phyloP scores from a whole-genome alignment of 495 filamentous ascomycete species.

The Aspergillus nidulans region DNA sequence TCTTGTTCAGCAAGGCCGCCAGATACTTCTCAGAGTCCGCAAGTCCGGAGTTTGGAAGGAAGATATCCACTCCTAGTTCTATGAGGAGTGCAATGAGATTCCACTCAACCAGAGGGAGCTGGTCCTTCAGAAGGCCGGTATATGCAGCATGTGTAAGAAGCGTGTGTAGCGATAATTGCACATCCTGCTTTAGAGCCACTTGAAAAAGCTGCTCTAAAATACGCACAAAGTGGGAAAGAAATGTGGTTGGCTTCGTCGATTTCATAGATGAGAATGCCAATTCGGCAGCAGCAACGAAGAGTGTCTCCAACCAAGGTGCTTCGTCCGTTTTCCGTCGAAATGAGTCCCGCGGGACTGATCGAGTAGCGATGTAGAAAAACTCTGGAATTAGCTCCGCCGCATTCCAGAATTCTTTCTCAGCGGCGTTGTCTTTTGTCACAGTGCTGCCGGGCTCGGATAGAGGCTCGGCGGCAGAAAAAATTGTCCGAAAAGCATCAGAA shows the following conservation, averaged over 20 bases:
- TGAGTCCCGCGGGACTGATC: slow-evolving; percentile 48
- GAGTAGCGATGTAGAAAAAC: slow-evolving; percentile 56
- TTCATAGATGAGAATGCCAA: slow-evolving; percentile 40
- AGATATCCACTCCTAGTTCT: slow-evolving; percentile 64
- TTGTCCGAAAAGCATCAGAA: slow-evolving; percentile 37
- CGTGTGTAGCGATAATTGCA: slow-evolving; percentile 42
- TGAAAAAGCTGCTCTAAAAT: slow-evolving; percentile 40
- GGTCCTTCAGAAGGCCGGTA: slow-evolving; percentile 40
- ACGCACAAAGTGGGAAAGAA: slow-evolving; percentile 30
- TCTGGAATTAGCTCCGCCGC: slow-evolving; percentile 29
- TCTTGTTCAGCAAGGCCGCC: slow-evolving; percentile 38
- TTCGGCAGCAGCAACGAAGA: slow-evolving; percentile 55
- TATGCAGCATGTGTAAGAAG: slow-evolving; percentile 40
- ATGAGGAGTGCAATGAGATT: slow-evolving; percentile 55
- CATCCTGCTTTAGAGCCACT: slow-evolving; percentile 37
- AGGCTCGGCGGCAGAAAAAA: slow-evolving; percentile 25
- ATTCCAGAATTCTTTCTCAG: slow-evolving; percentile 25
- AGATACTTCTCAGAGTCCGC: slow-evolving; percentile 38
- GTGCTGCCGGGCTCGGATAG: slow-evolving; percentile 7
- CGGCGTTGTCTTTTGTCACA: background rate
- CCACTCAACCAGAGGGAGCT: slow-evolving; percentile 51
- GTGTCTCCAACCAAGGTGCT: slow-evolving; percentile 59
- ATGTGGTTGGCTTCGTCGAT: slow-evolving; percentile 26
- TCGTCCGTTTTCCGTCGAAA: slow-evolving; percentile 54
- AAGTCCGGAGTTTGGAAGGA: slow-evolving; percentile 52